A percentile compares a stretch with the other conserved stretches of the same genome.
Conservation (phyloP, 768 basidiomycete species). For the Kwoniella dejecticola region DNA sequence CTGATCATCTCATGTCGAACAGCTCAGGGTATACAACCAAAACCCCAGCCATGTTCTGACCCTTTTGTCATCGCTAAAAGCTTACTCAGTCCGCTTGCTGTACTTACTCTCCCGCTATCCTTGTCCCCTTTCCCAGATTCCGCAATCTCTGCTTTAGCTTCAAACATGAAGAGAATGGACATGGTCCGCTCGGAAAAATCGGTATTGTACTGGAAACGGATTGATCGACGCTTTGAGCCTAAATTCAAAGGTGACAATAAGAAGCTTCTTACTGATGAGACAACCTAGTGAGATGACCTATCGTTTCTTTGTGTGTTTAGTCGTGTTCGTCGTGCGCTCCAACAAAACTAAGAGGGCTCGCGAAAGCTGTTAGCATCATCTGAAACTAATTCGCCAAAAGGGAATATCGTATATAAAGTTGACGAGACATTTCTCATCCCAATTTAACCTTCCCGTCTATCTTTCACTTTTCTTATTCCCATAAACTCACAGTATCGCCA, state of each 20-base stretch:
- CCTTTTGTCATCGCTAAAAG: not conserved
- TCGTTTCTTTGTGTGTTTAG: not conserved
- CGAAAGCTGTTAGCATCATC: too few species aligned
- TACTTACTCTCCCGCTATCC: too few species aligned
- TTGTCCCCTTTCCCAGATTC: too few species aligned
- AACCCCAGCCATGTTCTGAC: too few species aligned
- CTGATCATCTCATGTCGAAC: too few species aligned
- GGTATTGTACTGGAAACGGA: slow-evolving; percentile 1
- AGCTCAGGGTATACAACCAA: too few species aligned
- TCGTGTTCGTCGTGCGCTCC: too few species aligned
- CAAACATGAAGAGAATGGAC: too few species aligned
- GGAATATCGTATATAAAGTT: slow-evolving; percentile 1
- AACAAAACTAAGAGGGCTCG: too few species aligned
- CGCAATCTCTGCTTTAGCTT: too few species aligned
- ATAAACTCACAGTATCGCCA: not conserved
- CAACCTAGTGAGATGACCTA: not conserved
- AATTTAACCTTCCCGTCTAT: not conserved
- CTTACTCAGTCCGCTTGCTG: too few species aligned
- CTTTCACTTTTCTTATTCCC: not conserved
- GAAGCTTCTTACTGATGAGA: slow-evolving; percentile 4
- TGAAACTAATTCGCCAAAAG: not conserved
- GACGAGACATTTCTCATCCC: not conserved
- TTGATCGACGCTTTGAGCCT: slow-evolving; percentile 11
- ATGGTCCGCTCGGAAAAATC: not conserved
- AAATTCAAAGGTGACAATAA: slow-evolving; percentile 5